phyloP scores from a whole-genome alignment of 768 basidiomycete species.

The Dendrothele bispora region DNA sequence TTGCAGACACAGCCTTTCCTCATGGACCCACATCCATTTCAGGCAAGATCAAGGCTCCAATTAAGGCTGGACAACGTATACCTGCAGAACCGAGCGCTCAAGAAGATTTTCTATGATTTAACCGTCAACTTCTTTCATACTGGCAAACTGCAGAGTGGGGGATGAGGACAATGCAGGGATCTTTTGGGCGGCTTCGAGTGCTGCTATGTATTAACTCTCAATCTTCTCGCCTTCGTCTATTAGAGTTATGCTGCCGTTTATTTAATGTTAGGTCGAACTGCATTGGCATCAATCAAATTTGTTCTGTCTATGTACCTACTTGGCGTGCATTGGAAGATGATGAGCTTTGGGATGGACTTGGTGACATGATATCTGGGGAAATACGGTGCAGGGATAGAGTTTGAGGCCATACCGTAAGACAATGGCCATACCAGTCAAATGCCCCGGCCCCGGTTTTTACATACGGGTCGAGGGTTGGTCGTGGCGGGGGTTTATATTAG shows the following conservation, averaged over 20 bases:
- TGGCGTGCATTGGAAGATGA: constrained; percentile 34
- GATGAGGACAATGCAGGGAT: constrained; percentile 42
- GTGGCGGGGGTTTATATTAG: no score
- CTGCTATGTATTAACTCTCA: constrained; percentile 35
- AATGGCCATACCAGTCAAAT: no score
- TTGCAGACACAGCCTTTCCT: constrained; percentile 35
- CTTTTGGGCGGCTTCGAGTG: constrained; percentile 43
- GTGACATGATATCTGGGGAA: constrained; percentile 37
- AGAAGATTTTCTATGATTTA: constrained; percentile 12
- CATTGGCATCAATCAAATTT: constrained; percentile 44
- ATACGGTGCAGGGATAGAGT: constrained; percentile 32
- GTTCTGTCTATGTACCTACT: constrained; percentile 36
- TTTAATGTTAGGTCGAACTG: constrained; percentile 31
- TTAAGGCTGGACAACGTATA: constrained; percentile 19
- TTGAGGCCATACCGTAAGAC: no score
- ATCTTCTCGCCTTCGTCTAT: constrained; percentile 23
- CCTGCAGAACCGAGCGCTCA: constrained; percentile 8
- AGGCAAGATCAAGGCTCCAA: constrained; percentile 23
- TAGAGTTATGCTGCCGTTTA: constrained; percentile 34
- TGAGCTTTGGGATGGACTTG: constrained; percentile 34
- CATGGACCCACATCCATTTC: constrained; percentile 15
- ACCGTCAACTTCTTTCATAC: constrained; percentile 27
- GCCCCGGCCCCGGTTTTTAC: no score
- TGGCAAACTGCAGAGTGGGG: constrained; percentile 55
- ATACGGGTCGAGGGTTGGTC: no score